Conservation (phyloP, 805 yeast species). For the Saccharomycopsis babjevae region DNA sequence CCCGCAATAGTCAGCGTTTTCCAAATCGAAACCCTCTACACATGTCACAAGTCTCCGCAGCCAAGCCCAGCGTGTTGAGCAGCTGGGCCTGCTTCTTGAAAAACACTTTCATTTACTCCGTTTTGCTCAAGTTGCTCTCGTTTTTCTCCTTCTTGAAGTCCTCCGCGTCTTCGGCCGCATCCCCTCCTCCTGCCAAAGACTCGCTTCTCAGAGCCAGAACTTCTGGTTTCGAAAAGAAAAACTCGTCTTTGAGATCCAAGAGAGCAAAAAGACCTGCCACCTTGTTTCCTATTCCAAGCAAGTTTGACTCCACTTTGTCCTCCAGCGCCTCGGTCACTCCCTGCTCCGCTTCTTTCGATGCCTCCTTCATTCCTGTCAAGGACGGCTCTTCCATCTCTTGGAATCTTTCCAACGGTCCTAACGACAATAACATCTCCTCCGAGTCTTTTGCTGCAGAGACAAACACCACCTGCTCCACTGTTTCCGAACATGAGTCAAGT, state of each 20-base stretch:
- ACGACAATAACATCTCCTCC: constrained; percentile 1
- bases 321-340: constrained; percentile 13
- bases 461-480: constrained; percentile 8
- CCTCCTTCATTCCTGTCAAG: constrained; percentile 15
- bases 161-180: background rate
- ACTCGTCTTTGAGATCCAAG: background rate
- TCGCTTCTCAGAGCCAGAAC: background rate
- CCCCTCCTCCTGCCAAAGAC: background rate
- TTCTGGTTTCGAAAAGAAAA: background rate
- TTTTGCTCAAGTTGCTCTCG: background rate
- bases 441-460: background rate
- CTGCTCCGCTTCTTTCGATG: constrained; percentile 14
- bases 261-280: constrained; percentile 1
- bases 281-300: constrained; percentile 9
- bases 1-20: no score
- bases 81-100: background rate
- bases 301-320: constrained; percentile 5
- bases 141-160: background rate
- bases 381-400: constrained; percentile 14
- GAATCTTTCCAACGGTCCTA: constrained; percentile 6
- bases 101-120: background rate
- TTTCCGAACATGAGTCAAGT: constrained; percentile 8
- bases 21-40: no score
- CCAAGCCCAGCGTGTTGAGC: no score
- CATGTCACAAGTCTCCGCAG: no score